Percentiles rank a stretch among this genome's conserved stretches.
Conservation (phyloP, 2,329 filamentous ascomycete species). For the Paraconiothyrium brasiliense region DNA sequence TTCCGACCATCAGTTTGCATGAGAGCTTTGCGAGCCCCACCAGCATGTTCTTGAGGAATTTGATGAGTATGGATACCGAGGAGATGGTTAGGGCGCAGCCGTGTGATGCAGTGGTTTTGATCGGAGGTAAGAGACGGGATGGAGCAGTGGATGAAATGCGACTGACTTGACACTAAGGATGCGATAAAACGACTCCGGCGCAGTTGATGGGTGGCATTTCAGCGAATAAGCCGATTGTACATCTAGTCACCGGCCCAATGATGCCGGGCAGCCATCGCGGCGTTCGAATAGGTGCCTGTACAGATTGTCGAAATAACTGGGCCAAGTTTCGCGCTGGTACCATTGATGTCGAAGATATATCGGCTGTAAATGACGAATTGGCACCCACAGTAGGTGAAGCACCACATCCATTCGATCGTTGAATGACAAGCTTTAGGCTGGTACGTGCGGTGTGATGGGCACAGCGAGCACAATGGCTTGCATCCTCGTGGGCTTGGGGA, state of each 20-base stretch:
- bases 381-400: constrained; percentile 68
- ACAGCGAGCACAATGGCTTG: constrained; percentile 68
- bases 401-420: not conserved
- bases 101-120: constrained; percentile 72
- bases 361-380: constrained; percentile 75
- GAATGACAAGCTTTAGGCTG: constrained; percentile 39
- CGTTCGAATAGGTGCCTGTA: constrained; percentile 74
- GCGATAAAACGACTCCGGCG: constrained; percentile 78
- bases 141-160: not conserved
- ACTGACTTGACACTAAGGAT: constrained; percentile 60
- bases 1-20: constrained; percentile 76
- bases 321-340: constrained; percentile 71
- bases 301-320: constrained; percentile 79
- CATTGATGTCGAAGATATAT: constrained; percentile 77
- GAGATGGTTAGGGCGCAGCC: constrained; percentile 80
- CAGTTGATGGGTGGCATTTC: constrained; percentile 80
- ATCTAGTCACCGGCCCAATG: constrained; percentile 77
- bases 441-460: constrained; percentile 67
- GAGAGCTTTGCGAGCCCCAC: constrained; percentile 76
- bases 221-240: constrained; percentile 75
- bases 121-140: constrained; percentile 64
- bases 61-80: constrained; percentile 84
- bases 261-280: constrained; percentile 75
- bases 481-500: constrained; percentile 60
- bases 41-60: constrained; percentile 77